Conservation (phyloP, 768 basidiomycete species). For the Rhodotorula graminis region DNA sequence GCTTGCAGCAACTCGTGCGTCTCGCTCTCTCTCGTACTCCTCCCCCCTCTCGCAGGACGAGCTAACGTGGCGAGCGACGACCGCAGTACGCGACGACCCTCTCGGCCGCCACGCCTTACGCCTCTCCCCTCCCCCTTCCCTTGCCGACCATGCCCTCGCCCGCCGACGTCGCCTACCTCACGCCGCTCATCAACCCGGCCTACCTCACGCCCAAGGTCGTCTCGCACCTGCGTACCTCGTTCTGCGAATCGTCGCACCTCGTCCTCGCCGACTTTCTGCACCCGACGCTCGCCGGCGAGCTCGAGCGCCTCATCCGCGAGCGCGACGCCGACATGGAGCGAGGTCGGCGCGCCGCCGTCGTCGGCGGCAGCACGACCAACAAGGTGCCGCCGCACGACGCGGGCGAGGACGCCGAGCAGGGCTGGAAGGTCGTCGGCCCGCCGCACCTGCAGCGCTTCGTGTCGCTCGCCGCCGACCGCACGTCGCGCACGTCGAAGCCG, state of each 20-base stretch:
- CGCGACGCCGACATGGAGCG: constrained; percentile 55
- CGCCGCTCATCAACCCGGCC: constrained; percentile 78
- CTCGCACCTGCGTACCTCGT: constrained; percentile 69
- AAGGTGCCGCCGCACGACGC: constrained; percentile 63
- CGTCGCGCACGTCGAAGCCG: background rate
- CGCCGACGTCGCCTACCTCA: constrained; percentile 66
- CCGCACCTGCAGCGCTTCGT: constrained; percentile 95
- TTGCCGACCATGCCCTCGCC: constrained; percentile 55
- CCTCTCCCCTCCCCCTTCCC: constrained; percentile 44
- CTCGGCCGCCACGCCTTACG: constrained; percentile 26
- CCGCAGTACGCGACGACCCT: constrained; percentile 52
- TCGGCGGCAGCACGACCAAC: constrained; percentile 51
- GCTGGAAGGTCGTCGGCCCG: constrained; percentile 75
- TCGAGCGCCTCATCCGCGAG: constrained; percentile 63
- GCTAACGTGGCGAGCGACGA: too few relatives aligned
- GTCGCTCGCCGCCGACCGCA: constrained; percentile 51
- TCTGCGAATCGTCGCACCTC: constrained; percentile 78
- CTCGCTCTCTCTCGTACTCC: background rate
- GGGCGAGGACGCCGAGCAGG: constrained; percentile 53
- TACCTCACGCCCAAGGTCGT: constrained; percentile 81
- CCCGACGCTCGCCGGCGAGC: constrained; percentile 60
- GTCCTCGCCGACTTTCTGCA: constrained; percentile 82
- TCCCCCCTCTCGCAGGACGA: too few relatives aligned
- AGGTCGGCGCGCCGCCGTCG: constrained; percentile 41
- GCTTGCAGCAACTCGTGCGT: constrained; percentile 85